Evolutionary conservation across 495 filamentous ascomycete species (phyloP), one percentile per base, ranked within the genome.

Genomic region (Hypoxylon trugodes): DNA sequence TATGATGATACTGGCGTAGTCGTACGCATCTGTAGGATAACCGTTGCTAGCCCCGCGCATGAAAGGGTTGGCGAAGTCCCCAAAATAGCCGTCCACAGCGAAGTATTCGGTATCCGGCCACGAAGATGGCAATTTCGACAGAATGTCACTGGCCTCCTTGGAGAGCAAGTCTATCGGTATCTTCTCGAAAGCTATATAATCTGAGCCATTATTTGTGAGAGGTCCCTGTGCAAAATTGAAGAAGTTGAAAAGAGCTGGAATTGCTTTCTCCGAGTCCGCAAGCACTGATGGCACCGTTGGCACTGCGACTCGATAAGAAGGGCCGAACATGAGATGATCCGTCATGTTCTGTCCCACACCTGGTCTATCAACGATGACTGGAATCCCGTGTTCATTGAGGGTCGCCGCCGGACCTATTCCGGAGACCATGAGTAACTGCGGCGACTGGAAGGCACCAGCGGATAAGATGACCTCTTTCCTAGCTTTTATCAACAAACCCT

Each of bases 61-160:
- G 2, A 40, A n/a, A 10, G 76, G 77, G 12, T 69, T 76, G 15
- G 77, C 75, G 42, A 74, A 77, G 37, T 80, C 69, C 32, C 81
- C 77, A 19, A 77, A 67, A 43, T 82, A 82, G 28, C 60, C 70
- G 54, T 76, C 72, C 47, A 78, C 74, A 0, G 74, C 70, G 18
- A 80, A 40, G 48, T 75, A 78, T 38, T 87, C 83, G 18, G 84
- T 58, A 32, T 88, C 85, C 1, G 86, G 86, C 82, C 81, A 87
- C 57, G 86, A 83, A 3, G 56, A 24, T 0, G 84, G 81, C 30
- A 81, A 81, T 46, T 65, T 58, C 8, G 69, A 54, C 0, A 87
- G 77, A 26, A 68, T 69, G 0, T 53, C 24, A n/a, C 35, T 21
- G 36, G 74, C 72, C 25, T 73, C 35, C 4, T 68, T 47, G 18